Base-by-base conservation (phyloP, 2,329 filamentous ascomycete genomes). In the Beauveria australis region DNA sequence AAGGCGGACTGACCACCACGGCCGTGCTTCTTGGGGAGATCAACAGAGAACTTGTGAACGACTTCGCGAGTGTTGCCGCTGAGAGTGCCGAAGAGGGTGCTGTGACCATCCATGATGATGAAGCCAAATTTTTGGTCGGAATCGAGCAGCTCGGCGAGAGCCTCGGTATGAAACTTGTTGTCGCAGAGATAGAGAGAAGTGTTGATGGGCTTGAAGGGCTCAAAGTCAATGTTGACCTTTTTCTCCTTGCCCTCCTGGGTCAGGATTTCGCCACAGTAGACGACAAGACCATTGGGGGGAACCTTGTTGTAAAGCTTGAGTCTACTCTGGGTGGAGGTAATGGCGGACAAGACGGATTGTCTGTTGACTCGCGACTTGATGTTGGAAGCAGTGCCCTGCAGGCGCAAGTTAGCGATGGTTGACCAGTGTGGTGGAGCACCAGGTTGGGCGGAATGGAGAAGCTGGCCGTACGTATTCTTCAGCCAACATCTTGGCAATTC, bases 251-350 rank as follows among this genome's bases (percentile, higher is more conserved):
- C 94, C 81, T 99, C 94, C 33, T 88, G 88, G 61, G 94, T 99
- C 81, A 99, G 88, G 75, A 99, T 97, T 97, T 99, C 94, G 87
- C 94, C 94, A 76, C 94, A 99, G 84, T 99, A 99, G 68, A 99
- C 89, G 66, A 99, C 94, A 67, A 99, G 81, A 63, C 94, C 94
- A 78, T 99, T 99, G 54, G 94, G 91, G 37, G 95, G 94, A 61
- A 99, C 94, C 79, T 97, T 97, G 79, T 92, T 96, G 82, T 99
- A 99, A 53, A 99, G 84, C 85, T 99, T 99, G 67, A 99, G 87
- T 75, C 94, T 90, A 81, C 99, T 94, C 79, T 99, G 95, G 69
- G 94, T 99, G 64, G 94, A 99, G 58, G 94, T 99, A 71, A 99
- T 99, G 75, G 94, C 94, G 43, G 93, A 97, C 68, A 99, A 82